Evolutionary conservation across 805 yeast species (phyloP), one percentile per base, ranked within the genome.

Genomic region (Schwanniomyces yamadae): DNA sequence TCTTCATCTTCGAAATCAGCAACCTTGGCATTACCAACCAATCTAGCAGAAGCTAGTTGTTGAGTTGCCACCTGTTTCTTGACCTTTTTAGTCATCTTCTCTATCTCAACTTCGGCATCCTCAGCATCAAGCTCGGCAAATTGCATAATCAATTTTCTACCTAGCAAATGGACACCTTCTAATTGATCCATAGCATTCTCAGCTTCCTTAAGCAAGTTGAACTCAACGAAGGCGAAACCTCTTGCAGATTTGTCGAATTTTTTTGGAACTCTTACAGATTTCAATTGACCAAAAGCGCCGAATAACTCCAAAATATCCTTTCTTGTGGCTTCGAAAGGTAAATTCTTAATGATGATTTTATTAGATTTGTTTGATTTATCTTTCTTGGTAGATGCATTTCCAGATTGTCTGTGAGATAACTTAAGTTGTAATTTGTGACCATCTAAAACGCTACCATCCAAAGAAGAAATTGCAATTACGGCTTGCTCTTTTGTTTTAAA

Each of bases 191-290:
- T 84, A 10, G 98, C 99, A 55, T 73, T 79, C 57, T 84, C 95
- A 1, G 99, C 97, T 61, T 93, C 99, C 59, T 87, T 63, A 15
- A 86, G 74, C 26, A 93, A 68, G 8, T 84, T 69, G 56, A 84
- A 93, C 63, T 93, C 99, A 30, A 95, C 96, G 60, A 93, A 93
- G 0, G 98, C 99, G 70, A 93, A 93, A 57, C 99, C 99, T 58
- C 99, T 80, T 9, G 97, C 95, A 23, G 88, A 76, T 56, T 84
- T 85, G 72, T 93, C 95, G 68, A 91, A 90, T 60, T 93, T 93
- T 77, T 85, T 84, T 21, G 99, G 99, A 32, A 93, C 91, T 55
- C 99, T 80, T 28, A 90, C 96, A 2, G 97, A 85, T 53, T 90
- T 87, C 54, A 93, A 71, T 63, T 86, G 90, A 40, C 99, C 99